Conservation (phyloP, 2,329 filamentous ascomycete genomes). For the Nakataea oryzae region DNA sequence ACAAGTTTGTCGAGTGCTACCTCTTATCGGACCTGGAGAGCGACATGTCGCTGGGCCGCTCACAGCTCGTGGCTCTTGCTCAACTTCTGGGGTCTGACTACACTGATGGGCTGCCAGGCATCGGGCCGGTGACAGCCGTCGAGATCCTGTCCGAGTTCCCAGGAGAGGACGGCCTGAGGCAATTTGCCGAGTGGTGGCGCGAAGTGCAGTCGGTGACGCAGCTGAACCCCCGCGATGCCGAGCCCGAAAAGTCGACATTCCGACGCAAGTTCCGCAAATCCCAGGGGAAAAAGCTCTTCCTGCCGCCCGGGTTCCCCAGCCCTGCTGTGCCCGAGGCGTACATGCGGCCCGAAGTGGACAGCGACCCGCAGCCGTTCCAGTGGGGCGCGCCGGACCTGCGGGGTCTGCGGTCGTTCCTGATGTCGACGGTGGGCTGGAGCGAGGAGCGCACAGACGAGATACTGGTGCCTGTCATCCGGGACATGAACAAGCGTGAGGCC, state of each 20-base stretch:
- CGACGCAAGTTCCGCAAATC: constrained; percentile 76
- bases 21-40: constrained; percentile 73
- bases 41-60: constrained; percentile 78
- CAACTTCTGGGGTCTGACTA: constrained; percentile 92
- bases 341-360: constrained; percentile 75
- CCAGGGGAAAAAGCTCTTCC: constrained; percentile 75
- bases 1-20: constrained; percentile 97
- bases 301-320: constrained; percentile 72
- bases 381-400: constrained; percentile 95
- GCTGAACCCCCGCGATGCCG: constrained; percentile 50
- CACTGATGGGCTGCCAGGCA: constrained; percentile 79
- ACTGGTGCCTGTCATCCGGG: constrained; percentile 84
- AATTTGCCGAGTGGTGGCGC: constrained; percentile 82
- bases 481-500: constrained; percentile 81
- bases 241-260: constrained; percentile 48
- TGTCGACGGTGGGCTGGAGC: constrained; percentile 86
- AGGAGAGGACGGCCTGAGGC: constrained; percentile 45
- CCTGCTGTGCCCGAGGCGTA: constrained; percentile 74
- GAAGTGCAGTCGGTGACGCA: constrained; percentile 47
- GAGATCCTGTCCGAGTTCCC: constrained; percentile 91
- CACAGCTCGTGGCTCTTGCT: constrained; percentile 79
- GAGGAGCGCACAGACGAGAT: constrained; percentile 91
- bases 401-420: constrained; percentile 72
- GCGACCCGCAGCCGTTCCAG: constrained; percentile 66
- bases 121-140: constrained; percentile 88